These are phyloP conservation scores for bread wheat (Triticum aestivum) DNA, from an alignment of 176 grass and related monocot species.

Conservation along the genomic window DNA sequence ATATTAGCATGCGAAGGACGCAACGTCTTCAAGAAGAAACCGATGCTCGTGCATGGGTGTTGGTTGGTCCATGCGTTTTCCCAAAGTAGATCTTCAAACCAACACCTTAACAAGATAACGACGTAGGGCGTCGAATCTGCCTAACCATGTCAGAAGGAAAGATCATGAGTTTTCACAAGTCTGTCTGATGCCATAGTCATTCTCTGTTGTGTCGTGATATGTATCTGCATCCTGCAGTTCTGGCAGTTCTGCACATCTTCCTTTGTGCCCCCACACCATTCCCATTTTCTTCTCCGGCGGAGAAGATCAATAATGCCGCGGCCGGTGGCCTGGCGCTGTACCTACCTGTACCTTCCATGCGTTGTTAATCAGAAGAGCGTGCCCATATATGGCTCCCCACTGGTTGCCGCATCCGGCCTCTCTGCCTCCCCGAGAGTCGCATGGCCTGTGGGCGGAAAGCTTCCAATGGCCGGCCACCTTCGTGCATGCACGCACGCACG, in stretches of 20 bases:
- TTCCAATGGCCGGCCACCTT: constrained; percentile 30
- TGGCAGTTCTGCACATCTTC: background rate
- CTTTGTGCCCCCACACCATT: background rate
- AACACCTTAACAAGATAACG: too few relatives aligned
- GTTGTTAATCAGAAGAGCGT: background rate
- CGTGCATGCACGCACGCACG: constrained; percentile 3
- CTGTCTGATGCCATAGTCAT: too few relatives aligned
- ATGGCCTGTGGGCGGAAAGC: constrained; percentile 1
- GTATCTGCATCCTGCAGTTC: too few relatives aligned
- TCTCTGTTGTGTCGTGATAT: too few relatives aligned
- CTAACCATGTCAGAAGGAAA: too few relatives aligned
- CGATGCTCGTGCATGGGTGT: too few relatives aligned
- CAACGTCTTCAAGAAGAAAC: too few relatives aligned
- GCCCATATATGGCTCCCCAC: background rate
- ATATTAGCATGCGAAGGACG: too few relatives aligned
- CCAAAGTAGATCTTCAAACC: too few relatives aligned
- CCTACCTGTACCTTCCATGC: background rate
- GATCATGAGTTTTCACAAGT: too few relatives aligned
- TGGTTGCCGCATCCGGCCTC: background rate
- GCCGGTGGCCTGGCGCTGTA: background rate
- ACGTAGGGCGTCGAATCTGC: too few relatives aligned
- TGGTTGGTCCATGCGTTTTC: too few relatives aligned
- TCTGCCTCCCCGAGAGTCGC: background rate
- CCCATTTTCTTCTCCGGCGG: background rate
- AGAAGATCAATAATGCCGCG: background rate